Evolutionary conservation across 495 filamentous ascomycete species (phyloP).

Genomic region (Penicillium nucicola): DNA sequence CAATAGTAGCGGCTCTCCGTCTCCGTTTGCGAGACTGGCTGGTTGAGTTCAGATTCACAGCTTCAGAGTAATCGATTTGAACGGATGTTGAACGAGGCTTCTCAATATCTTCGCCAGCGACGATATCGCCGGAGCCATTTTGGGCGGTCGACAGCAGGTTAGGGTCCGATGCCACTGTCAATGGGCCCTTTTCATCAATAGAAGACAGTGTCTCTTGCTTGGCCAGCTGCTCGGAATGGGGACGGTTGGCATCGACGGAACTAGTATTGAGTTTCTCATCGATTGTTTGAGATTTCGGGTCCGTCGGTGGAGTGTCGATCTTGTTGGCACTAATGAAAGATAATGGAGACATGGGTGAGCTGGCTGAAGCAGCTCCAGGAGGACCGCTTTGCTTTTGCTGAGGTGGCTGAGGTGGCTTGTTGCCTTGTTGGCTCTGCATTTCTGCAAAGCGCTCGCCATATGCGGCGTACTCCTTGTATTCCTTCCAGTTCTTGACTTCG

Average conservation of each 20-base stretch:
- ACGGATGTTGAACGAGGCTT: constrained; percentile 31
- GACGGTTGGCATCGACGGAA: constrained; percentile 11
- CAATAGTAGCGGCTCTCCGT: constrained; percentile 73
- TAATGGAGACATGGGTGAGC: constrained; percentile 22
- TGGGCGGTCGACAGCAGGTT: constrained; percentile 11
- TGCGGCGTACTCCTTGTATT: constrained; percentile 82
- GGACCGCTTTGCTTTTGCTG: constrained; percentile 39
- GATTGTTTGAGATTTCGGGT: constrained; percentile 20
- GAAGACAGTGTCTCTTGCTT: constrained; percentile 29
- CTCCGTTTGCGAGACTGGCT: constrained; percentile 49
- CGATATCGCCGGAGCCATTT: constrained; percentile 19
- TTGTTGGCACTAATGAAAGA: constrained; percentile 12
- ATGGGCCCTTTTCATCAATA: constrained; percentile 43
- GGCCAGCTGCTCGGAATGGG: constrained; percentile 20
- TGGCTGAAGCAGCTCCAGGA: constrained; percentile 15
- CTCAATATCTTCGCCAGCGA: constrained; percentile 28
- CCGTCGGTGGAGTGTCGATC: constrained; percentile 16
- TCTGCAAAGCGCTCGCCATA: constrained; percentile 79
- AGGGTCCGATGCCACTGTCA: constrained; percentile 27
- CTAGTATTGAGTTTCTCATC: constrained; percentile 26
- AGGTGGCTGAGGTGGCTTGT: constrained; percentile 35
- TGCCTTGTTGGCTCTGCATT: constrained; percentile 52
- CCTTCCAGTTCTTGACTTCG: constrained; percentile 88
- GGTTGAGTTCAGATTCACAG: constrained; percentile 44
- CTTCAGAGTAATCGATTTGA: constrained; percentile 48